phyloP scores from a whole-genome alignment of 805 yeast genomes.

The Metschnikowia sp. region DNA sequence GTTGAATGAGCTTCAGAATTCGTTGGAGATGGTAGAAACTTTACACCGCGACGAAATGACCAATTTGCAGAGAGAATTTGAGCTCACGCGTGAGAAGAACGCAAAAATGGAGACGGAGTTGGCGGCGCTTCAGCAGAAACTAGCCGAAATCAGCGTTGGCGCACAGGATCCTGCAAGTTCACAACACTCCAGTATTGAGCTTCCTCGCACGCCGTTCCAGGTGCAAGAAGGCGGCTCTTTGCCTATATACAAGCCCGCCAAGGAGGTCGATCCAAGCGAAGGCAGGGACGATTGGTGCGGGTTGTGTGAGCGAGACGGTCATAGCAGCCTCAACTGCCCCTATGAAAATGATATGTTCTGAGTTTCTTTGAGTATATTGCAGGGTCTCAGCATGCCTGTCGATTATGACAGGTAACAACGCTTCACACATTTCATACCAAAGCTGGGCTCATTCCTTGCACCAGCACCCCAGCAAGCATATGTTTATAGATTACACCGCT shows the following conservation, averaged over 20 bases:
- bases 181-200: too few relatives aligned
- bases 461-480: too few relatives aligned
- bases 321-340: constrained; percentile 84
- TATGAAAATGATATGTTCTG: constrained; percentile 61
- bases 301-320: constrained; percentile 87
- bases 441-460: too few relatives aligned
- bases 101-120: constrained; percentile 2
- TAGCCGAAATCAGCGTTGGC: neutral
- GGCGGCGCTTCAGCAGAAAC: neutral
- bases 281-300: constrained; percentile 90
- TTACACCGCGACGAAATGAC: constrained; percentile 34
- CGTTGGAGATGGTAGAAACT: constrained; percentile 40
- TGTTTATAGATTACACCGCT: too few relatives aligned
- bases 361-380: neutral
- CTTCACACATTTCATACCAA: too few relatives aligned
- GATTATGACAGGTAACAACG: too few relatives aligned
- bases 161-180: too few relatives aligned
- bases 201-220: too few relatives aligned
- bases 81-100: constrained; percentile 21
- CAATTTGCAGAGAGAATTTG: constrained; percentile 24
- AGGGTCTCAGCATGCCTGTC: too few relatives aligned
- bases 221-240: constrained; percentile 18
- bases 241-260: constrained; percentile 50
- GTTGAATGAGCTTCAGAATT: constrained; percentile 40
- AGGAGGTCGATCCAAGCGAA: constrained; percentile 57